Evolutionary conservation across 176 grass and related monocot species (phyloP).

Genomic region (Ensete glaucum): DNA sequence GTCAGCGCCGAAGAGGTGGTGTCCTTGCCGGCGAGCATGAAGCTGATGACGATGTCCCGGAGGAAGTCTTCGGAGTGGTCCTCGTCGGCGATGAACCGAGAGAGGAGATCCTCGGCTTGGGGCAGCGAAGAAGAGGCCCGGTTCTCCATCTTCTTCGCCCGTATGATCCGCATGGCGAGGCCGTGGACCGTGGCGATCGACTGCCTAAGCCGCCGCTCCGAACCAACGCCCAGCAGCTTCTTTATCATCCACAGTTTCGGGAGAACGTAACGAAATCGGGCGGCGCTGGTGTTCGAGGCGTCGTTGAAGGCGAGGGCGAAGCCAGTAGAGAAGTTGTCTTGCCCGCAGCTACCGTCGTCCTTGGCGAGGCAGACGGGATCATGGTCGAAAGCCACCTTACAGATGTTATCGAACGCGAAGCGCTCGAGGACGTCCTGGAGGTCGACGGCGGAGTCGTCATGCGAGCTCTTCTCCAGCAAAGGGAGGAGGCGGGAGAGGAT

Average conservation of each 20-base stretch:
- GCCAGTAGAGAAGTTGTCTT: neutral
- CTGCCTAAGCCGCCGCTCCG: constrained; percentile 40
- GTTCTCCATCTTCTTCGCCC: constrained; percentile 36
- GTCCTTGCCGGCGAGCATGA: constrained; percentile 59
- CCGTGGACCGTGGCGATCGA: constrained; percentile 43
- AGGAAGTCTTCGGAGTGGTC: constrained; percentile 42
- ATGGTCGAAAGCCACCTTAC: constrained; percentile 53
- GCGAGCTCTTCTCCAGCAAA: constrained; percentile 20
- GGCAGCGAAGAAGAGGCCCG: neutral
- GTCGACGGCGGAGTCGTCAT: constrained; percentile 3
- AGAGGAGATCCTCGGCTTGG: constrained; percentile 52
- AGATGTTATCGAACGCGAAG: constrained; percentile 66
- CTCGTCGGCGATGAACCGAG: constrained; percentile 39
- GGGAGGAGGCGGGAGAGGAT: constrained; percentile 13
- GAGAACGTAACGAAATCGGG: constrained; percentile 49
- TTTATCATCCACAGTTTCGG: constrained; percentile 42
- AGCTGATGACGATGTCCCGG: constrained; percentile 68
- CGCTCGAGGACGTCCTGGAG: constrained; percentile 60
- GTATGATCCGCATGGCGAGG: constrained; percentile 46
- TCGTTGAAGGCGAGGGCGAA: constrained; percentile 59
- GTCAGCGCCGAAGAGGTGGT: constrained; percentile 54
- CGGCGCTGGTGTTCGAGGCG: constrained; percentile 41
- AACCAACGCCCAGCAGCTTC: constrained; percentile 42
- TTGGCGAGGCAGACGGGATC: constrained; percentile 36
- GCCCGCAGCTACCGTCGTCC: neutral